Evolutionary conservation across 2,329 filamentous ascomycete genomes (phyloP), one percentile per base, ranked within the genome.

Genomic region (Colletotrichum theobromicola): DNA sequence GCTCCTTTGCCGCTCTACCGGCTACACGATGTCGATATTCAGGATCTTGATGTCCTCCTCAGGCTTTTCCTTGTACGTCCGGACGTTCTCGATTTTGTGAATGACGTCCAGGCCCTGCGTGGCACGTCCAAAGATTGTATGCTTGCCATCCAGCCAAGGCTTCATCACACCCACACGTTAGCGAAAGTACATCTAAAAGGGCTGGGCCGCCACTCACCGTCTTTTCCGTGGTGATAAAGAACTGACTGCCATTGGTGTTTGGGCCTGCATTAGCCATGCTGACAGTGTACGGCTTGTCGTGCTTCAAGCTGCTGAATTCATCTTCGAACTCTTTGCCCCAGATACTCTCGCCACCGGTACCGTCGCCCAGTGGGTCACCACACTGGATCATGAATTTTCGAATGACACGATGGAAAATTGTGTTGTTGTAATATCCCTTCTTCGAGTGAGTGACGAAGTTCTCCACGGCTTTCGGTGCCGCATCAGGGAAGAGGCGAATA

Each of bases 181-280:
- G 75, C 28, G 30, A 46, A 24, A 18, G 42, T 50, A 35, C 61
- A 63, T 24, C 18, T 16, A 21, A 66, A 61, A 53, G 26, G 50
- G 26, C 57, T 55, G 24, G 16, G 34, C 60, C 46, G 13, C 21
- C 69, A 89, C 92, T 86, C 87, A 94, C 93, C 78, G 97, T 95
- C 86, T 98, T 98, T 84, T 98, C 97, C 0, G 96, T 98, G 0
- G 97, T 99, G 78, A 99, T 98, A 80, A 99, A 99, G 83, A 99
- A 99, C 83, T 99, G 97, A 80, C 94, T 97, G 16, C 94, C 97
- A 82, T 99, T 99, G 42, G 96, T 98, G 80, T 96, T 95, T 0
- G 95, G 95, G 0, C 97, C 97, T 0, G 97, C 96, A 83, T 99
- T 99, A 15, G 97, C 97, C 97, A 99, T 99, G 82, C 94, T 97